These are phyloP conservation scores for Cystofilobasidium capitatum DNA, from an alignment of 768 basidiomycete genomes.

Conservation along the genomic window DNA sequence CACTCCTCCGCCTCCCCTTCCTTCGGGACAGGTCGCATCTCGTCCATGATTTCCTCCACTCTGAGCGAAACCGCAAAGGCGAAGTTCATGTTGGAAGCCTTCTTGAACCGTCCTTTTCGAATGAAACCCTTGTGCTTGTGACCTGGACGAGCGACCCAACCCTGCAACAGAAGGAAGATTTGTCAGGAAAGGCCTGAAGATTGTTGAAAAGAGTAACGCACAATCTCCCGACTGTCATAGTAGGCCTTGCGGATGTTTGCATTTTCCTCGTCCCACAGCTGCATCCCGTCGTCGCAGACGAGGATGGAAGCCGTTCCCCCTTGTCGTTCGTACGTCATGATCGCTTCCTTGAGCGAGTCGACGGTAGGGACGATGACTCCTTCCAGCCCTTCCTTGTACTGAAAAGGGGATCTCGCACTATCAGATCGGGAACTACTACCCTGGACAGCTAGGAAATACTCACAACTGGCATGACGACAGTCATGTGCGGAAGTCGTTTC, in stretches of 20 bases:
- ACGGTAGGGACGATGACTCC: slow-evolving; percentile 30
- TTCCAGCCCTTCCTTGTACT: slow-evolving; percentile 32
- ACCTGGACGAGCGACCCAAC: neutral
- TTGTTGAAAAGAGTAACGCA: slow-evolving; percentile 74
- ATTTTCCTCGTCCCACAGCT: slow-evolving; percentile 45
- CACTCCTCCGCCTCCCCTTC: neutral
- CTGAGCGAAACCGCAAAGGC: slow-evolving; percentile 57
- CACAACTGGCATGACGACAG: slow-evolving; percentile 42
- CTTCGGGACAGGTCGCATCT: slow-evolving; percentile 41
- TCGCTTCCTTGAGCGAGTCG: slow-evolving; percentile 59
- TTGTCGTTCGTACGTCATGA: slow-evolving; percentile 77
- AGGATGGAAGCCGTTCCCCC: slow-evolving; percentile 70
- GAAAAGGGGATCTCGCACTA: neutral
- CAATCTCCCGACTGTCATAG: slow-evolving; percentile 61
- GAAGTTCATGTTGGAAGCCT: slow-evolving; percentile 80
- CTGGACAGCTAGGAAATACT: neutral
- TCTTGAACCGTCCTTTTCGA: slow-evolving; percentile 84
- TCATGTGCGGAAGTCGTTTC: slow-evolving; percentile 5
- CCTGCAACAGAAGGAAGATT: neutral
- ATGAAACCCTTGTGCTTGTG: slow-evolving; percentile 44
- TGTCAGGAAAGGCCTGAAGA: no score
- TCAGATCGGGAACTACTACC: slow-evolving; percentile 29
- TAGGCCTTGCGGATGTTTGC: slow-evolving; percentile 56
- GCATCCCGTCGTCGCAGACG: slow-evolving; percentile 72
- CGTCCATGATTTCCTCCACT: slow-evolving; percentile 47